Base-by-base conservation (phyloP, 257 asterid genomes). In the Salvia miltiorrhiza region DNA sequence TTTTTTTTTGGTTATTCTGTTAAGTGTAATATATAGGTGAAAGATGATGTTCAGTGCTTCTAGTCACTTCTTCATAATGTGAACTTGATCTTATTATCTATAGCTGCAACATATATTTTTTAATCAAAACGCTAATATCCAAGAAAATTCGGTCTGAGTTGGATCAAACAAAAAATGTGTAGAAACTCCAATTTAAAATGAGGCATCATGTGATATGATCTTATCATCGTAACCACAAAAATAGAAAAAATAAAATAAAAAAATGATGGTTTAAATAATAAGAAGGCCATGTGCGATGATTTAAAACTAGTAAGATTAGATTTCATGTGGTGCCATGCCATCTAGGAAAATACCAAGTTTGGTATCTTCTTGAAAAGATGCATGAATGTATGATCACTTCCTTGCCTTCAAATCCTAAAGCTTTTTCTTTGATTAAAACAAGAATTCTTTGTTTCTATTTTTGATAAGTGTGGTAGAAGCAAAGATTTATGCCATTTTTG, bases 241-340 rank as follows among this genome's bases (percentile, higher is more conserved):
- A n/a, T n/a, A n/a, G n/a, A n/a, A n/a, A n/a, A n/a, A n/a, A n/a
- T n/a, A n/a, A 37, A 1, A 9, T 37, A 37, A 37, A 37, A 37
- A 5, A 37, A 7, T 10, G 8, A 37, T 5, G 8, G 2, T 5
- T 37, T 37, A 7, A 37, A 37, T 63, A 70, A 48, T 64, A 50
- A 67, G 69, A 70, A 69, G 49, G 58, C 65, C 83, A 79, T 70
- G 80, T 70, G 77, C 75, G 4, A 20, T 40, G 49, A 70, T 74
- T 72, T 60, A 65, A 41, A 63, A 50, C 44, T 43, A 55, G 76
- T 37, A 76, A 67, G 81, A 79, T 79, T 72, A 68, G 78, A 76
- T 76, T 68, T 69, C 79, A 72, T 57, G 73, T 79, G 84, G 63
- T 55, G 44, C 62, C 39, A 55, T n/a, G n/a, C n/a, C n/a, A n/a